Conservation (phyloP, 2,329 filamentous ascomycete species). For the Pestalotiopsis sp. region DNA sequence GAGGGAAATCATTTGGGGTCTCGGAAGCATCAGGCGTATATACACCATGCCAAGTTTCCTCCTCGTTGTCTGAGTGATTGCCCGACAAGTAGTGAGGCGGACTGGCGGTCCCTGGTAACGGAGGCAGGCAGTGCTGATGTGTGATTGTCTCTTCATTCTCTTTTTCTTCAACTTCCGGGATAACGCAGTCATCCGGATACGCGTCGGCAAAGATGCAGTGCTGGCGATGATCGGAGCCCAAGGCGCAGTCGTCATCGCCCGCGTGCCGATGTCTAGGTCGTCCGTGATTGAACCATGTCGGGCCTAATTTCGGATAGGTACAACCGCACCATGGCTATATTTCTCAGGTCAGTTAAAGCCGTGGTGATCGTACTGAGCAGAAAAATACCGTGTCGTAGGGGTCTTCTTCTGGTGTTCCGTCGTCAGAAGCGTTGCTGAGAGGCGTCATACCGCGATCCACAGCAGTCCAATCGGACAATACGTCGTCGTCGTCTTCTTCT, state of each 20-base stretch:
- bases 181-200: slow-evolving; percentile 21
- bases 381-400: neutral
- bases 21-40: too few relatives aligned
- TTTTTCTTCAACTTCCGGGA: neutral
- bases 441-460: neutral
- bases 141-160: neutral
- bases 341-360: neutral
- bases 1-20: too few relatives aligned
- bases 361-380: neutral
- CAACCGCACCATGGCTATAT: slow-evolving; percentile 15
- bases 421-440: neutral
- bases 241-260: slow-evolving; percentile 22
- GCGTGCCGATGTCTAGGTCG: slow-evolving; percentile 23
- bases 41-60: neutral
- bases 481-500: neutral
- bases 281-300: slow-evolving; percentile 21
- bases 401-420: neutral
- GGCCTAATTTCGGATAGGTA: slow-evolving; percentile 19
- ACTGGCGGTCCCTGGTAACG: neutral
- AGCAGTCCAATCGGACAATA: neutral
- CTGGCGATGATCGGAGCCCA: slow-evolving; percentile 20
- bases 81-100: neutral
- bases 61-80: neutral
- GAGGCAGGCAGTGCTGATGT: neutral
- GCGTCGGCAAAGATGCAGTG: slow-evolving; percentile 26